Conservation (phyloP, 768 basidiomycete species). For the Cystoderma amianthinum region DNA sequence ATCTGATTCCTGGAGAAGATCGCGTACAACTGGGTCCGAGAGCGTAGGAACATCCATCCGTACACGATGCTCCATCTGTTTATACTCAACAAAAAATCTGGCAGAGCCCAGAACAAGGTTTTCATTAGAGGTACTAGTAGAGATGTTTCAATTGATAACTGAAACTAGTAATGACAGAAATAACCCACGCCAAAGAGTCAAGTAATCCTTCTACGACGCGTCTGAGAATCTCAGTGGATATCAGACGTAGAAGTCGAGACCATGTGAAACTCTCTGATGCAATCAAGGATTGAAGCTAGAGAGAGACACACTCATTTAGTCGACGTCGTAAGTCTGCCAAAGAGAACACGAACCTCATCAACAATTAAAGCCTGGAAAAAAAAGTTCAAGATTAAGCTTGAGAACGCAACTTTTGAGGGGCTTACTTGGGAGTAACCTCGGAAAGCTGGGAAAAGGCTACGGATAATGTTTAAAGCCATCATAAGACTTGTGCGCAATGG, state of each 20-base stretch:
- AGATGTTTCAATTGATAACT: slow-evolving; percentile 9
- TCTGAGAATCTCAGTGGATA: slow-evolving; percentile 57
- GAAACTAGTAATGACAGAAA: slow-evolving; percentile 7
- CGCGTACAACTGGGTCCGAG: slow-evolving; percentile 63
- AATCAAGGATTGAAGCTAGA: slow-evolving; percentile 63
- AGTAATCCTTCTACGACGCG: slow-evolving; percentile 58
- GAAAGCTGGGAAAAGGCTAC: slow-evolving; percentile 76
- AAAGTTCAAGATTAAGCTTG: slow-evolving; percentile 13
- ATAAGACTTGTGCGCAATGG: slow-evolving; percentile 67
- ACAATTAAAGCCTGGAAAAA: slow-evolving; percentile 60
- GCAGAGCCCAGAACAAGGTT: slow-evolving; percentile 67
- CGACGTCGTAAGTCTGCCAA: neutral
- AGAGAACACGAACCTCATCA: slow-evolving; percentile 57
- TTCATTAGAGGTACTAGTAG: slow-evolving; percentile 59
- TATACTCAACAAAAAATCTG: slow-evolving; percentile 68
- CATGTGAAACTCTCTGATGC: slow-evolving; percentile 69
- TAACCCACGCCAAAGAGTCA: slow-evolving; percentile 68
- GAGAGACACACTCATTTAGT: slow-evolving; percentile 2
- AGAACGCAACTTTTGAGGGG: slow-evolving; percentile 8
- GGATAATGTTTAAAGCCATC: slow-evolving; percentile 60
- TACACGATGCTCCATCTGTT: slow-evolving; percentile 72
- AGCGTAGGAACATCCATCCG: slow-evolving; percentile 76
- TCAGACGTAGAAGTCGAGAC: slow-evolving; percentile 50
- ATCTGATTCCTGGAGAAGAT: slow-evolving; percentile 82
- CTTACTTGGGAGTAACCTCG: slow-evolving; percentile 75